A percentile compares a stretch with the other conserved stretches of the same genome.
Conservation (phyloP, 164 flowering plant species). For the Protea cynaroides region DNA sequence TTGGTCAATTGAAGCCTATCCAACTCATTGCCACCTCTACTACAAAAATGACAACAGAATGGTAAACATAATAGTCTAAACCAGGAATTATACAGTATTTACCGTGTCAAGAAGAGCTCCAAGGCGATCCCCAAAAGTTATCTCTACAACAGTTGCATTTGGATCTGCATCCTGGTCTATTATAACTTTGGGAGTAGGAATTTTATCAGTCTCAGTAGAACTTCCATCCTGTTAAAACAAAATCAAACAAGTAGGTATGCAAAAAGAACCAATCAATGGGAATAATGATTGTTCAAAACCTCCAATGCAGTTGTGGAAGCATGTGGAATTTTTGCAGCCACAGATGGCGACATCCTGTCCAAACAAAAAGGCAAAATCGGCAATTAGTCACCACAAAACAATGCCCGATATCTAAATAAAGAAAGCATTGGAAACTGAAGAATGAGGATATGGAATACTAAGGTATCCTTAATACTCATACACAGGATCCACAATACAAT, state of each 20-base stretch:
- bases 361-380: conserved; percentile 3
- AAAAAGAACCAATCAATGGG: conserved; percentile 5
- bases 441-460: background rate
- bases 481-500: background rate
- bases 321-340: conserved; percentile 26
- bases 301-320: conserved; percentile 69
- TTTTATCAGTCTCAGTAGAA: conserved; percentile 45
- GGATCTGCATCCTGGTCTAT: conserved; percentile 93
- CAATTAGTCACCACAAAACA: background rate
- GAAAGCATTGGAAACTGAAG: background rate
- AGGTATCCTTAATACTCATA: background rate
- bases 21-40: background rate
- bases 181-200: conserved; percentile 85
- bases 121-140: conserved; percentile 95
- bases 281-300: conserved; percentile 33
- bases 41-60: background rate
- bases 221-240: conserved; percentile 54
- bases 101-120: conserved; percentile 97
- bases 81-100: conserved; percentile 9
- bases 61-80: background rate
- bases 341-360: conserved; percentile 42
- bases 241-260: background rate
- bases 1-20: too few relatives aligned
- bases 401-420: background rate
- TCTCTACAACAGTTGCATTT: conserved; percentile 84